Percentiles rank a stretch among this genome's conserved stretches.
These are phyloP conservation scores for Smallanthus sonchifolius DNA, from an alignment of 129 eudicot genomes.

Conservation along the genomic window DNA sequence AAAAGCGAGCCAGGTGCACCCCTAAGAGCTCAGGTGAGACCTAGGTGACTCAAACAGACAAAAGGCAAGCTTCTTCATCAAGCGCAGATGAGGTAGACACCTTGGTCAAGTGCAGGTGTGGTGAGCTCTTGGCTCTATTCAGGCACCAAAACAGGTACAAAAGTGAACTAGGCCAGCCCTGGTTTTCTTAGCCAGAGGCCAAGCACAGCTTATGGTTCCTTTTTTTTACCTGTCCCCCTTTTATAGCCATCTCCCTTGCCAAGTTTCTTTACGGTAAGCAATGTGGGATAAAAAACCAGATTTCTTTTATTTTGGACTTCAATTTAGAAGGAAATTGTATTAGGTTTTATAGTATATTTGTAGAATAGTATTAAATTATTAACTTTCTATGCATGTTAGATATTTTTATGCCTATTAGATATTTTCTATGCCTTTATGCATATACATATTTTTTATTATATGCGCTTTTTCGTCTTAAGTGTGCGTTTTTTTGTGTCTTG, in stretches of 20 bases:
- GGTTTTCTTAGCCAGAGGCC: not conserved
- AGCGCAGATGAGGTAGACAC: not conserved
- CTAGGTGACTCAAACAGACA: not conserved
- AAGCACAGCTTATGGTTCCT: not conserved
- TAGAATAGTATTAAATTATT: not conserved
- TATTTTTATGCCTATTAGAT: not conserved
- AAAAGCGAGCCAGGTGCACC: not conserved
- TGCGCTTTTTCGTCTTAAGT: not conserved
- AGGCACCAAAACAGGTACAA: not conserved
- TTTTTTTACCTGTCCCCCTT: not conserved
- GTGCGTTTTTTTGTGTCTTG: not conserved
- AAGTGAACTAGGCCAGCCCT: not conserved
- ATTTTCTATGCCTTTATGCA: not conserved
- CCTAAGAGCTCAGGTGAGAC: not conserved
- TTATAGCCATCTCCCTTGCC: not conserved
- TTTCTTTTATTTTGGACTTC: not conserved
- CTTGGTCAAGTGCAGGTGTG: not conserved
- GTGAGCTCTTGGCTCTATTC: not conserved
- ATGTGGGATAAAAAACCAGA: not conserved
- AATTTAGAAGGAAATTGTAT: not conserved
- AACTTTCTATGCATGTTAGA: not conserved
- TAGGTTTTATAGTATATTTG: not conserved
- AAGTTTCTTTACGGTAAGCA: not conserved
- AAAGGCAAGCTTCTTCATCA: not conserved
- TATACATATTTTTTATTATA: not conserved